phyloP scores from a whole-genome alignment of 345 rosid species.

The Hibiscus tridactylites region DNA sequence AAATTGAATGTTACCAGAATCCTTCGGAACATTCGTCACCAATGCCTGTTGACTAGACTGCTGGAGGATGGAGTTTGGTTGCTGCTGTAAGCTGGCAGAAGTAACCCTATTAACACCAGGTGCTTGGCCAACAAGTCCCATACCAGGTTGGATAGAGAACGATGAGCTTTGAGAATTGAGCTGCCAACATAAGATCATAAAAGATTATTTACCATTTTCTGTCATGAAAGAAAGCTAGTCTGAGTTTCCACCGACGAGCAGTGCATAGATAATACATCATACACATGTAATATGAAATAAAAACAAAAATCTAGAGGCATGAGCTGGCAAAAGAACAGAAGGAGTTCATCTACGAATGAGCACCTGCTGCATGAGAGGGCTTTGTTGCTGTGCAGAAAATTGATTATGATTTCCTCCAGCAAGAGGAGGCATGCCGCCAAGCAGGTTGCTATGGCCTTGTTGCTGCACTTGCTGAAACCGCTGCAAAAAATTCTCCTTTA shows the following conservation, averaged over 20 bases:
- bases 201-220: neutral
- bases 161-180: constrained; percentile 60
- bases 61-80: constrained; percentile 51
- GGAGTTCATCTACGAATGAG: neutral
- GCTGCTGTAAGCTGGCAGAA: constrained; percentile 58
- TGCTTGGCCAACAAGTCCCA: constrained; percentile 74
- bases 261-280: neutral
- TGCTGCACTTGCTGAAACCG: constrained; percentile 83
- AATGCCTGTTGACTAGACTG: constrained; percentile 60
- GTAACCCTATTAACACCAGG: constrained; percentile 44
- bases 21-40: constrained; percentile 37
- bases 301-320: neutral
- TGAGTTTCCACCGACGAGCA: neutral
- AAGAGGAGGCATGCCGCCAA: constrained; percentile 49
- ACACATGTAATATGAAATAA: neutral
- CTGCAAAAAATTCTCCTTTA: constrained; percentile 77
- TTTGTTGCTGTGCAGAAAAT: constrained; percentile 78
- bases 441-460: constrained; percentile 64
- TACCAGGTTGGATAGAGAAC: constrained; percentile 52
- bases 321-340: constrained; percentile 8
- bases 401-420: constrained; percentile 80
- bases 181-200: constrained; percentile 21
- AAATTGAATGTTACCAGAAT: constrained; percentile 34
- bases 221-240: neutral
- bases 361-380: constrained; percentile 81